Evolutionary conservation across 257 asterid genomes (phyloP).

Genomic region (Solanum neorickii): DNA sequence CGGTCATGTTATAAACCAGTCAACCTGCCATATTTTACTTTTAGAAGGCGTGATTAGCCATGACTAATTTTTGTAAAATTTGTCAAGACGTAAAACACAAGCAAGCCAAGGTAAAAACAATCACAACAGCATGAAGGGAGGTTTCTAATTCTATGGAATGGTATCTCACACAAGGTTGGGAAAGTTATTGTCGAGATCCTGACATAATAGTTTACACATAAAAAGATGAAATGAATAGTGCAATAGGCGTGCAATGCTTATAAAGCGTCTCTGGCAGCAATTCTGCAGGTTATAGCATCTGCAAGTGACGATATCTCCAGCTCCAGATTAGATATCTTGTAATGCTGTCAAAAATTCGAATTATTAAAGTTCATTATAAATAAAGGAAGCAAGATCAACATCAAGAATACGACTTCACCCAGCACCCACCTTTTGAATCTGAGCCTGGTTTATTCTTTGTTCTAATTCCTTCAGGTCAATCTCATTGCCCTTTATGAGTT

Average conservation of each 20-base stretch:
- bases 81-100: neutral
- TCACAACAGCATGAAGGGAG: neutral
- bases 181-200: neutral
- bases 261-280: conserved; percentile 79
- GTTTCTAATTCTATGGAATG: neutral
- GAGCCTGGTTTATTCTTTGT: conserved; percentile 53
- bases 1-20: neutral
- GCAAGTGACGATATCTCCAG: conserved; percentile 63
- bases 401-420: neutral
- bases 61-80: neutral
- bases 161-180: neutral
- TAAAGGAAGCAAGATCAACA: neutral
- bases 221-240: neutral
- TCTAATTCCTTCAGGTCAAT: conserved; percentile 65
- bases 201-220: neutral
- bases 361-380: neutral
- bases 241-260: conserved; percentile 11
- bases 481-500: conserved; percentile 59
- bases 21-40: neutral
- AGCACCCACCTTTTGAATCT: conserved; percentile 59
- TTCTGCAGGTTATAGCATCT: conserved; percentile 74
- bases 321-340: conserved; percentile 67
- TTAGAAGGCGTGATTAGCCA: neutral
- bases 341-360: conserved; percentile 34
- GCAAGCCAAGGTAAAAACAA: neutral